Evolutionary conservation across 2,329 filamentous ascomycete genomes (phyloP), one percentile per base, ranked within the genome.

Genomic region (Fusarium caatingaense): DNA sequence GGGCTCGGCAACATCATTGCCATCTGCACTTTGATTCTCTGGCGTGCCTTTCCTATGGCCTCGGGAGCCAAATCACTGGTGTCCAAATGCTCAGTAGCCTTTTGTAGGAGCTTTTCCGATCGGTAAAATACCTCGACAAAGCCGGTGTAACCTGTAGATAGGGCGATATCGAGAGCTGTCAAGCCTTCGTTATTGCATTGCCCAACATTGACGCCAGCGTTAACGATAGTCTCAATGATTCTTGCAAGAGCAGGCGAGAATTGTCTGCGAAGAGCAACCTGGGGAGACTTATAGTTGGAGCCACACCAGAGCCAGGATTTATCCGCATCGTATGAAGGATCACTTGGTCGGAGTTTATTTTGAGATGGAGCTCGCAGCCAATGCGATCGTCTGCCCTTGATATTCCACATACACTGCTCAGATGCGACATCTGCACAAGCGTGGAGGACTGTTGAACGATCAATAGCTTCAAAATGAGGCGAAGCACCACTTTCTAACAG

Each of bases 121-220:
- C 13, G 18, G 8, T 28, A 32, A 27, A 74, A 74, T 5, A 61
- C 37, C 12, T 72, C 60, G 0, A 56, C 30, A 11, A 74, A 49
- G 5, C 51, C 68, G 7, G 25, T 8, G 53, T 66, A 70, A 8
- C 55, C 59, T 8, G 21, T 34, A 8, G 20, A 40, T 3, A 74
- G 48, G 5, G 72, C 72, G 13, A 63, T 12, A 8, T 74, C 69
- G 18, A 74, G 27, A 1, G 72, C 60, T 10, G 69, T 74, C 11
- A 8, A 25, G 0, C 15, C 7, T 2, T 3, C 11, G 2, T 28
- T 7, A 27, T 74, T 44, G 9, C 42, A 0, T 8, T 30, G 28
- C 12, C 53, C 18, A 25, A 56, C 16, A 34, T 68, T 54, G 3
- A 53, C 12, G 6, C 44, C 41, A 32, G 56, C 40, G 4, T 60